phyloP scores from a whole-genome alignment of 192 early-diverging fungal genomes.

The Coemansia biformis region DNA sequence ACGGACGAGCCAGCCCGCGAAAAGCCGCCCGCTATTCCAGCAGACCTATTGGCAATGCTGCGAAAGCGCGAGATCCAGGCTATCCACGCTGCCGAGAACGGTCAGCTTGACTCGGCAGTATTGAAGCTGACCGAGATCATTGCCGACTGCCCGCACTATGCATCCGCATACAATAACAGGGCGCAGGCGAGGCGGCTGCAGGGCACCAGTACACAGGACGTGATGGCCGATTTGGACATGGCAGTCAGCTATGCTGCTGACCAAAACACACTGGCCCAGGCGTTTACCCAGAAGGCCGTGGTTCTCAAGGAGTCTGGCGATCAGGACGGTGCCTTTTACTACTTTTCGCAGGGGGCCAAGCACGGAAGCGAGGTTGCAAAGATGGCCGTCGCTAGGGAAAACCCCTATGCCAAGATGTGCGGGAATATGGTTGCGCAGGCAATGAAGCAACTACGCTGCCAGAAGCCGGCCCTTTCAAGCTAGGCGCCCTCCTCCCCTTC shows the following conservation, averaged over 20 bases:
- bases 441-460: slow-evolving; percentile 49
- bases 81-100: slow-evolving; percentile 35
- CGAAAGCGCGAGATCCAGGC: slow-evolving; percentile 20
- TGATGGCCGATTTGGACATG: slow-evolving; percentile 51
- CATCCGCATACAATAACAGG: slow-evolving; percentile 63
- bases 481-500: too few relatives aligned
- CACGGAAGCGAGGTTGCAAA: slow-evolving; percentile 60
- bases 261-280: slow-evolving; percentile 39
- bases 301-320: slow-evolving; percentile 49
- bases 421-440: slow-evolving; percentile 56
- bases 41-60: slow-evolving; percentile 4
- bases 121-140: slow-evolving; percentile 39
- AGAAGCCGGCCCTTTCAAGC: too few relatives aligned
- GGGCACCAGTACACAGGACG: slow-evolving; percentile 15
- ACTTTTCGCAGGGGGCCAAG: slow-evolving; percentile 57
- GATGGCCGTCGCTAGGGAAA: slow-evolving; percentile 53
- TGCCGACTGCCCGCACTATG: slow-evolving; percentile 47
- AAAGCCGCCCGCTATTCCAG: slow-evolving; percentile 6
- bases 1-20: neutral
- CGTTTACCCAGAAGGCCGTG: slow-evolving; percentile 62
- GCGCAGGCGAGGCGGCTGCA: slow-evolving; percentile 49
- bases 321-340: slow-evolving; percentile 41
- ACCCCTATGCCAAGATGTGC: slow-evolving; percentile 70
- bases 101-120: slow-evolving; percentile 31
- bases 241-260: slow-evolving; percentile 55